Percentiles rank a stretch among this genome's conserved stretches.
Conservation (phyloP, 2,329 filamentous ascomycete species). For the Diaporthe ampelina region DNA sequence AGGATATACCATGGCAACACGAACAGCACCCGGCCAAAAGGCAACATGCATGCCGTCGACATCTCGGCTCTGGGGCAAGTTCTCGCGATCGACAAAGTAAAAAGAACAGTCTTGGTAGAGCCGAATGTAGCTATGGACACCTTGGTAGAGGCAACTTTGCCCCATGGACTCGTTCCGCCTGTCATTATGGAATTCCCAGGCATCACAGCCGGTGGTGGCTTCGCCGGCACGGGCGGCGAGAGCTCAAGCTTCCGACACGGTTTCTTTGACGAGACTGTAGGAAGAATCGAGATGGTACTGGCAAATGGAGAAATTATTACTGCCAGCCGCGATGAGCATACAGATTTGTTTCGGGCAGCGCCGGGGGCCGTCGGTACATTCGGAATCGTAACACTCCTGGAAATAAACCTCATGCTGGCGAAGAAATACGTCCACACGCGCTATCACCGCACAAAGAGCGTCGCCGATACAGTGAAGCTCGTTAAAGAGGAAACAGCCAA, state of each 20-base stretch:
- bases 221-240: slow-evolving; percentile 79
- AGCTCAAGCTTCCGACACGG: slow-evolving; percentile 78
- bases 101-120: slow-evolving; percentile 75
- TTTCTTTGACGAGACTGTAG: slow-evolving; percentile 77
- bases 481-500: slow-evolving; percentile 62
- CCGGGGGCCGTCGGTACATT: slow-evolving; percentile 78
- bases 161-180: slow-evolving; percentile 76
- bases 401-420: slow-evolving; percentile 73
- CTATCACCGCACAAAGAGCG: slow-evolving; percentile 68
- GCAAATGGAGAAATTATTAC: slow-evolving; percentile 74
- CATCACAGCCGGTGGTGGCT: slow-evolving; percentile 81
- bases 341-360: slow-evolving; percentile 75
- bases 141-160: slow-evolving; percentile 75
- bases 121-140: slow-evolving; percentile 79
- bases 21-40: slow-evolving; percentile 75
- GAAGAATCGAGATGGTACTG: slow-evolving; percentile 77
- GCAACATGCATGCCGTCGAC: slow-evolving; percentile 68
- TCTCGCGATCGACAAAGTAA: slow-evolving; percentile 69
- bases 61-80: slow-evolving; percentile 76
- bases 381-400: slow-evolving; percentile 76
- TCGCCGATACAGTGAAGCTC: slow-evolving; percentile 61
- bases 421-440: slow-evolving; percentile 72
- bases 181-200: slow-evolving; percentile 84
- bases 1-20: slow-evolving; percentile 84
- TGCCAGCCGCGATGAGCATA: slow-evolving; percentile 49